phyloP scores from a whole-genome alignment of 208 protist species.

The Trypanosoma platydactyli region DNA sequence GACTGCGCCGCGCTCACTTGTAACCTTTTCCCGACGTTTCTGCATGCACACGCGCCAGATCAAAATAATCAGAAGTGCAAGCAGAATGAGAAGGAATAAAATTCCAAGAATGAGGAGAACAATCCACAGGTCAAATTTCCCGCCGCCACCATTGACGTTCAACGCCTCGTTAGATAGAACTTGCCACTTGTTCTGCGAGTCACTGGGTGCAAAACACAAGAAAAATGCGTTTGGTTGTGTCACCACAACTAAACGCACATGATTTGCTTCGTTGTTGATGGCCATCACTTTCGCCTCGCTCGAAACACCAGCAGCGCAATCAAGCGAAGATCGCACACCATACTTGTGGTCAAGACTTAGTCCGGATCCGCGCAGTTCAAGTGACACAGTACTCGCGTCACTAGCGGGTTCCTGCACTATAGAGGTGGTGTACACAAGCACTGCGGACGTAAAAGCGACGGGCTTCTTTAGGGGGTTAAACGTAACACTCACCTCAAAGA shows the following conservation, averaged over 20 bases:
- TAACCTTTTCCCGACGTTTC: conserved; percentile 6
- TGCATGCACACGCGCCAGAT: conserved; percentile 64
- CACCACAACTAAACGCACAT: conserved; percentile 44
- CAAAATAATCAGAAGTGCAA: conserved; percentile 62
- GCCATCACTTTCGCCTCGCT: conserved; percentile 24
- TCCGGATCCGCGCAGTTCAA: conserved; percentile 46
- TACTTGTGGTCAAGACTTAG: conserved; percentile 66
- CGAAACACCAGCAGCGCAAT: conserved; percentile 29
- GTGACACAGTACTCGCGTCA: background rate
- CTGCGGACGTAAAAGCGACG: conserved; percentile 8
- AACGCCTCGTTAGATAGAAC: conserved; percentile 35
- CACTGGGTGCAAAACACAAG: conserved; percentile 71
- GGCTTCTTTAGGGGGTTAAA: conserved; percentile 9
- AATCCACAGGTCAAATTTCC: conserved; percentile 42
- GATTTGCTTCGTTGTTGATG: conserved; percentile 15
- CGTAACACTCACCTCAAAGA: conserved; percentile 13
- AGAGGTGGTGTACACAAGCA: conserved; percentile 18
- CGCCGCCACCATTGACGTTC: conserved; percentile 7
- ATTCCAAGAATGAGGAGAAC: conserved; percentile 78
- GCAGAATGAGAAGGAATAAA: conserved; percentile 68
- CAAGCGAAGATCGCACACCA: conserved; percentile 34
- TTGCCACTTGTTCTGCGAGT: conserved; percentile 40
- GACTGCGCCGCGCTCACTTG: conserved; percentile 12
- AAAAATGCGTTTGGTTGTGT: conserved; percentile 34
- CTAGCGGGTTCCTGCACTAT: background rate